Conservation (phyloP, 495 filamentous ascomycete species). For the Trypethelium eluteriae region DNA sequence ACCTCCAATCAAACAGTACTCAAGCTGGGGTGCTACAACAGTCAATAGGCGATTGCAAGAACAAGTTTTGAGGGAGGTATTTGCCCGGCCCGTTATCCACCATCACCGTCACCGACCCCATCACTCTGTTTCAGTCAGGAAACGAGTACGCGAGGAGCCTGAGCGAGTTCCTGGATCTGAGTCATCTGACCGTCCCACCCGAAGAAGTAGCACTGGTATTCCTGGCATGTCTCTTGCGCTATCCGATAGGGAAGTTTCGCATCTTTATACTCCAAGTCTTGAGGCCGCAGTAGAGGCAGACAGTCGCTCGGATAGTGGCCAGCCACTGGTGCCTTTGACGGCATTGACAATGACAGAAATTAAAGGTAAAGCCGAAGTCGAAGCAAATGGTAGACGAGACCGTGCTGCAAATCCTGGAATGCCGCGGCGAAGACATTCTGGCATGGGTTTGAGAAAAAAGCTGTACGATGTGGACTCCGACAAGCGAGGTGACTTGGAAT, state of each 20-base stretch:
- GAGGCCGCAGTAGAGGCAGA: neutral
- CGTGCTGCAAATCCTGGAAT: neutral
- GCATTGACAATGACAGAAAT: constrained; percentile 6
- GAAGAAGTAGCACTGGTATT: constrained; percentile 32
- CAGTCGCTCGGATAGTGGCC: neutral
- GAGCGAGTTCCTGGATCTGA: constrained; percentile 20
- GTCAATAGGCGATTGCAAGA: constrained; percentile 83
- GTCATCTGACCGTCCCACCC: constrained; percentile 14
- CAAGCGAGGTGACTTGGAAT: constrained; percentile 65
- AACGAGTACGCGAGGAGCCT: constrained; percentile 17
- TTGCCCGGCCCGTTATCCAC: constrained; percentile 73
- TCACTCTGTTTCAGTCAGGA: constrained; percentile 34
- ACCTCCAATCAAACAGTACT: constrained; percentile 40
- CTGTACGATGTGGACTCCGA: constrained; percentile 54
- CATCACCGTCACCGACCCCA: constrained; percentile 57
- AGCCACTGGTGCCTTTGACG: neutral
- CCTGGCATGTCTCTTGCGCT: neutral
- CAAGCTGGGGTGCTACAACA: constrained; percentile 91
- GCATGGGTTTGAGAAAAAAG: constrained; percentile 64
- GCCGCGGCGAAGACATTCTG: constrained; percentile 62
- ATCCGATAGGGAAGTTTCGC: neutral
- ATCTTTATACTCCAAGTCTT: neutral
- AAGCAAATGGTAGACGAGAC: neutral
- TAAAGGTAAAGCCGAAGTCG: neutral
- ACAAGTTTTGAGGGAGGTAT: constrained; percentile 90